Percentiles rank a stretch among this genome's conserved stretches.
Evolutionary conservation across 83 land plant species (phyloP).

Genomic region (Larix sibirica): DNA sequence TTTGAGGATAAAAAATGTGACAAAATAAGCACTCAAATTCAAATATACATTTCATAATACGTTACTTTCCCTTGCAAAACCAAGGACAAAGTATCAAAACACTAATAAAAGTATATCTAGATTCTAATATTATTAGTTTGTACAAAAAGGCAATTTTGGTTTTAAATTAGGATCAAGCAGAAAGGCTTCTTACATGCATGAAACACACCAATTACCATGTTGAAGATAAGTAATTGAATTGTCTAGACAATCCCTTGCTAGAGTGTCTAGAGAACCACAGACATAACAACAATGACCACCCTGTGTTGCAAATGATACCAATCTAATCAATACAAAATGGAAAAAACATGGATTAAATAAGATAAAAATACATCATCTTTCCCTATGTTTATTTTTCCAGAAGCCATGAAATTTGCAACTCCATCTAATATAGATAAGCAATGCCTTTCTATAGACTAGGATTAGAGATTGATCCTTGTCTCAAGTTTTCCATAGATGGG

Average conservation of each 20-base stretch:
- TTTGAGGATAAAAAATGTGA: not conserved
- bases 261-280: slow-evolving; percentile 78
- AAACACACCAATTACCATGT: slow-evolving; percentile 30
- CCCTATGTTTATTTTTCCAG: not conserved
- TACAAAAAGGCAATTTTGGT: not conserved
- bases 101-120: not conserved
- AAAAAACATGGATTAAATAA: not conserved
- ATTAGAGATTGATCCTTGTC: no score
- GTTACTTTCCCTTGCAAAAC: not conserved
- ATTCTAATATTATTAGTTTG: not conserved
- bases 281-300: slow-evolving; percentile 57
- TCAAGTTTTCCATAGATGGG: no score
- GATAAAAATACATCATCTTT: not conserved
- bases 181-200: slow-evolving; percentile 38
- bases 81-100: not conserved
- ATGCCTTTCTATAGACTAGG: no score
- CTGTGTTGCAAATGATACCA: slow-evolving; percentile 27
- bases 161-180: not conserved
- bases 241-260: slow-evolving; percentile 73
- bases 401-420: not conserved
- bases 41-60: not conserved
- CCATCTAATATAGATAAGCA: not conserved
- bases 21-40: not conserved
- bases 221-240: slow-evolving; percentile 33
- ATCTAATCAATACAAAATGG: not conserved